phyloP scores from a whole-genome alignment of 169 alveolate genomes.

The Condylostoma magnum region DNA sequence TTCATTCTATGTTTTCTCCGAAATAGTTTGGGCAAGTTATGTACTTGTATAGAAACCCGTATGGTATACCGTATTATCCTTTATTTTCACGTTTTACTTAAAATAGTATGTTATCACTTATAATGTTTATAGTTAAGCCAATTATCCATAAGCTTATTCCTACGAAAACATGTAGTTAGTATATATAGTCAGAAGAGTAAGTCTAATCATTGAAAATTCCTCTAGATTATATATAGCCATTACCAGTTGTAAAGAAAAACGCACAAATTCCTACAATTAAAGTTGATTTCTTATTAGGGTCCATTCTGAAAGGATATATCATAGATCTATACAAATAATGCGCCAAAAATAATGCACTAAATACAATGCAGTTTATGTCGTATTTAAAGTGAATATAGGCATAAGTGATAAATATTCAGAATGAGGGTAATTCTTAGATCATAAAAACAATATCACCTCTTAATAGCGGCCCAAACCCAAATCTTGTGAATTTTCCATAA shows the following conservation, averaged over 20 bases:
- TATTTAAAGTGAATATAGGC: too few relatives aligned
- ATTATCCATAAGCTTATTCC: slow-evolving; percentile 37
- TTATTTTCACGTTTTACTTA: slow-evolving; percentile 36
- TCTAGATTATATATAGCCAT: slow-evolving; percentile 44
- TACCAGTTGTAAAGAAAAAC: slow-evolving; percentile 38
- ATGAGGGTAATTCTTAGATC: slow-evolving; percentile 58
- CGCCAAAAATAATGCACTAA: slow-evolving; percentile 33
- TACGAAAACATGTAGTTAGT: slow-evolving; percentile 29
- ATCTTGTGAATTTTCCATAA: slow-evolving; percentile 52
- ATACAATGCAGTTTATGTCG: slow-evolving; percentile 16
- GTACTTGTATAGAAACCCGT: slow-evolving; percentile 45
- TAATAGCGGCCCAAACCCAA: slow-evolving; percentile 41
- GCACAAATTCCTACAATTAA: slow-evolving; percentile 47
- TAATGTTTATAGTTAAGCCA: slow-evolving; percentile 43
- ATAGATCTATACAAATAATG: slow-evolving; percentile 53
- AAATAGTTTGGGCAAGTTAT: slow-evolving; percentile 51
- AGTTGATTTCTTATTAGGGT: slow-evolving; percentile 37
- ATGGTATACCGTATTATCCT: slow-evolving; percentile 43
- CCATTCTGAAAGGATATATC: slow-evolving; percentile 45
- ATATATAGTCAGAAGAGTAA: slow-evolving; percentile 17
- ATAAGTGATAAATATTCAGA: slow-evolving; percentile 33
- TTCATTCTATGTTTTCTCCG: slow-evolving; percentile 47
- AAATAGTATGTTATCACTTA: slow-evolving; percentile 42
- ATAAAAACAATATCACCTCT: slow-evolving; percentile 44
- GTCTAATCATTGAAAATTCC: slow-evolving; percentile 23